These are phyloP conservation scores for Coemansia sp. DNA, from an alignment of 192 early-diverging fungal species.

Conservation along the genomic window DNA sequence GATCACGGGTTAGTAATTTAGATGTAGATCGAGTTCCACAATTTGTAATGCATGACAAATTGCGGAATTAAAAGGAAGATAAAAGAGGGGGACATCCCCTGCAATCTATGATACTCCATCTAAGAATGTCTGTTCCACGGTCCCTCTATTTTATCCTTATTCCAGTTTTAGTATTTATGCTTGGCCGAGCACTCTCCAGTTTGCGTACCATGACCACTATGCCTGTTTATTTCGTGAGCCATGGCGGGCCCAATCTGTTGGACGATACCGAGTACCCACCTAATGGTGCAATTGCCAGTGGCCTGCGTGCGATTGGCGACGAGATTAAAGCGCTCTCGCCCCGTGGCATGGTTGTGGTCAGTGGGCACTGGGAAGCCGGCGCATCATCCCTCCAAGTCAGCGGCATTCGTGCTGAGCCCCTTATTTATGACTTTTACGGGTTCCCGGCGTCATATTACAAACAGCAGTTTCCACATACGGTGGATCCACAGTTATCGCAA, in stretches of 20 bases:
- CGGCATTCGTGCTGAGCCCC: slow-evolving; percentile 18
- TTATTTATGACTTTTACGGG: slow-evolving; percentile 69
- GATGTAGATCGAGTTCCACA: too few relatives aligned
- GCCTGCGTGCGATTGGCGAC: slow-evolving; percentile 44
- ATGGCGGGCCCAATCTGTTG: slow-evolving; percentile 45
- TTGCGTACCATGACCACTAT: slow-evolving; percentile 7
- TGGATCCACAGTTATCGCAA: slow-evolving; percentile 53
- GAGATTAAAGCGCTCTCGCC: slow-evolving; percentile 48
- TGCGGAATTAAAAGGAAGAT: too few relatives aligned
- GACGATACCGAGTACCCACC: slow-evolving; percentile 31
- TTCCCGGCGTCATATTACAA: slow-evolving; percentile 61
- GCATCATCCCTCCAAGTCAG: slow-evolving; percentile 46
- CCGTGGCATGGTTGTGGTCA: slow-evolving; percentile 60
- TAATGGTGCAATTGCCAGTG: slow-evolving; percentile 13
- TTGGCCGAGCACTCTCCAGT: too few relatives aligned
- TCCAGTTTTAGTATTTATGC: too few relatives aligned
- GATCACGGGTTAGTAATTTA: too few relatives aligned
- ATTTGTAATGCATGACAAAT: too few relatives aligned
- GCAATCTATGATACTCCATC: too few relatives aligned
- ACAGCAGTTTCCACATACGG: slow-evolving; percentile 58
- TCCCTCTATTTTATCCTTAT: too few relatives aligned
- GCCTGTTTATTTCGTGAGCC: slow-evolving; percentile 47
- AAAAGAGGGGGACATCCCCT: too few relatives aligned
- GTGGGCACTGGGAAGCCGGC: slow-evolving; percentile 66
- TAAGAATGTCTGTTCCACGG: too few relatives aligned